Percentiles rank a stretch among this genome's conserved stretches.
These are phyloP conservation scores for Nitzschia putrida DNA, from an alignment of 108 stramenopile species.

Conservation along the genomic window DNA sequence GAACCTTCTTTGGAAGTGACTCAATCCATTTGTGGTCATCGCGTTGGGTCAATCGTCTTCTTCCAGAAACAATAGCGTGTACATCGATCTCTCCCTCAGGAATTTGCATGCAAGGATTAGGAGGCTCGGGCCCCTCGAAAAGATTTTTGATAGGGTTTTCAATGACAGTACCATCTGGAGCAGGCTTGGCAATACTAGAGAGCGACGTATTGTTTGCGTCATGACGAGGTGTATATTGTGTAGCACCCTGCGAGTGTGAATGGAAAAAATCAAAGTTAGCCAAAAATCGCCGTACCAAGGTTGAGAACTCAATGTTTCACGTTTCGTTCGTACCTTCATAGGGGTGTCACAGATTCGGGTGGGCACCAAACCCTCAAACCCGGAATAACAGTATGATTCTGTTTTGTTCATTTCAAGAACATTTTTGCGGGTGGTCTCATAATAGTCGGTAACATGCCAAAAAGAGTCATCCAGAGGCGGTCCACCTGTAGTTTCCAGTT, in stretches of 20 bases:
- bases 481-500: slow-evolving; percentile 30
- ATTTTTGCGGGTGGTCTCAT: slow-evolving; percentile 52
- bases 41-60: slow-evolving; percentile 6
- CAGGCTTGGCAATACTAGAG: slow-evolving; percentile 43
- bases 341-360: slow-evolving; percentile 26
- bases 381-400: slow-evolving; percentile 33
- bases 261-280: slow-evolving; percentile 28
- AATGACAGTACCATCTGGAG: slow-evolving; percentile 41
- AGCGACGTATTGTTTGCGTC: slow-evolving; percentile 52
- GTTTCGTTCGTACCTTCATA: slow-evolving; percentile 16
- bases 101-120: slow-evolving; percentile 36
- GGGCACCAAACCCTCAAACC: slow-evolving; percentile 36
- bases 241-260: slow-evolving; percentile 41
- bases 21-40: neutral
- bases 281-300: too few species aligned
- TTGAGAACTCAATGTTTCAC: neutral
- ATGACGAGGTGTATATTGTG: slow-evolving; percentile 67
- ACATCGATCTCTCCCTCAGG: slow-evolving; percentile 65
- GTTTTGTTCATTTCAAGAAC: slow-evolving; percentile 17
- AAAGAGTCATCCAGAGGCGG: slow-evolving; percentile 70
- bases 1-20: neutral
- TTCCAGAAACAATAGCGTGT: slow-evolving; percentile 44
- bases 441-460: slow-evolving; percentile 65
- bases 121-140: slow-evolving; percentile 60
- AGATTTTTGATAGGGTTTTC: slow-evolving; percentile 26